These are phyloP conservation scores for Phytophthora quininea DNA, from an alignment of 352 stramenopile species.

Conservation along the genomic window DNA sequence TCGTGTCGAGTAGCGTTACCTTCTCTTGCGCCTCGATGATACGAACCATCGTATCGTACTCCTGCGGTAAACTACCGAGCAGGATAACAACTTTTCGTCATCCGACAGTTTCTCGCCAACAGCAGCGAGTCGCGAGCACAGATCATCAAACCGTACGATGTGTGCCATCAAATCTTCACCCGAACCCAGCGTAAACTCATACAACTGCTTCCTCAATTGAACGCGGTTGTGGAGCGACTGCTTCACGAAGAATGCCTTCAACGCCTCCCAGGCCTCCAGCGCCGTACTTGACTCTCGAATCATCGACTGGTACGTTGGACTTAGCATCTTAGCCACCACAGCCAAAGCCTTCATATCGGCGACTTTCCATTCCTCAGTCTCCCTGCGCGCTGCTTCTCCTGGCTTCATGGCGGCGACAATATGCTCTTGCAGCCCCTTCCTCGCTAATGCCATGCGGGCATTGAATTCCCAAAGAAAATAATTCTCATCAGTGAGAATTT, in stretches of 20 bases:
- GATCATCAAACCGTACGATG: conserved; percentile 21
- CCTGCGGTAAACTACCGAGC: conserved; percentile 11
- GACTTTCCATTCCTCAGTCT: conserved; percentile 27
- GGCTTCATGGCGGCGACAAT: conserved; percentile 10
- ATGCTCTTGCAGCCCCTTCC: conserved; percentile 19
- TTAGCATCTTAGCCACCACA: conserved; percentile 19
- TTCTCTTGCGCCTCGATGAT: conserved; percentile 20
- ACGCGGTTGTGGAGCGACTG: conserved; percentile 12
- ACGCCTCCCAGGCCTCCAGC: conserved; percentile 8
- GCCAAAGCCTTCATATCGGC: conserved; percentile 22
- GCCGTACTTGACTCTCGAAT: conserved; percentile 1
- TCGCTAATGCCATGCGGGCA: conserved; percentile 16
- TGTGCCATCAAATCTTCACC: conserved; percentile 21
- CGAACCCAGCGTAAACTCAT: conserved; percentile 14
- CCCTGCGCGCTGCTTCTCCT: conserved; percentile 7
- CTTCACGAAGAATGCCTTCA: conserved; percentile 13
- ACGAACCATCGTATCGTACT: conserved; percentile 25
- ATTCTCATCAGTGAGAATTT: conserved; percentile 18
- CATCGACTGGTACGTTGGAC: conserved; percentile 9
- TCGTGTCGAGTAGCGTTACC: conserved; percentile 20
- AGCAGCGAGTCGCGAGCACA: conserved; percentile 12
- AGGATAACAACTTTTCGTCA: conserved; percentile 20
- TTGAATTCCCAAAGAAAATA: conserved; percentile 27
- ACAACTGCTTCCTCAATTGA: conserved; percentile 13
- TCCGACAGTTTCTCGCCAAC: conserved; percentile 19